Evolutionary conservation across 805 yeast species (phyloP), one percentile per base, ranked within the genome.

Genomic region (Sugiyamaella lignohabitans): DNA sequence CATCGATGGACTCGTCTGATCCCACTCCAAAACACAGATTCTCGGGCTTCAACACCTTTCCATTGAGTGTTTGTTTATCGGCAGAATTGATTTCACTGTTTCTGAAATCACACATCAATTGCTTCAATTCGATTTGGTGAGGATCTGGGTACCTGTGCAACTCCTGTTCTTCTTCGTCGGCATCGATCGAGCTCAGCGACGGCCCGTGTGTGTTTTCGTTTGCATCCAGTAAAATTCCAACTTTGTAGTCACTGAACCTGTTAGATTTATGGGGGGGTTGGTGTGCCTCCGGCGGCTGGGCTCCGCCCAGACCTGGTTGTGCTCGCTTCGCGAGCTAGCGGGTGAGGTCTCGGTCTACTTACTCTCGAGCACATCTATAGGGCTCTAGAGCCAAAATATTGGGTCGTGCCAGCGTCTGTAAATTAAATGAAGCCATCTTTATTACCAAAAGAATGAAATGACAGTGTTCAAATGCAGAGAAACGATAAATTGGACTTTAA

Each of bases 101-200:
- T 53, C 98, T 75, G 60, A 83, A 83, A 35, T 78, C 70, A 42
- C 85, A 78, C 42, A 91, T 71, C 53, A 80, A 80, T 52, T 75
- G 68, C 62, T 93, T 93, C 57, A 93, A 73, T 29, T 73, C 82
- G 4, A 76, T 49, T 60, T 91, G 98, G 67, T 93, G 97, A 6
- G 98, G 98, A 59, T 93, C 98, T 16, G 98, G 98, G 63, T 93
- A 93, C 59, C 98, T 75, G 70, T 93, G 82, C 56, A 93, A 77
- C 42, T 80, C 82, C 53, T 79, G 67, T 1, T 55, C 48, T 11
- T 62, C 49, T 51, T 84, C 91, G 1, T 64, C 65, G 1, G 56
- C 54, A 2, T 72, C 63, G 20, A 79, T 54, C 4, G 66, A 64
- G 1, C 67, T 49, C 14, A 87, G 65, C 1, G 95, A 79, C 3